Evolutionary conservation across 192 early-diverging fungal genomes (phyloP), one percentile per base, ranked within the genome.

Genomic region (Fimicolochytrium jonesii): DNA sequence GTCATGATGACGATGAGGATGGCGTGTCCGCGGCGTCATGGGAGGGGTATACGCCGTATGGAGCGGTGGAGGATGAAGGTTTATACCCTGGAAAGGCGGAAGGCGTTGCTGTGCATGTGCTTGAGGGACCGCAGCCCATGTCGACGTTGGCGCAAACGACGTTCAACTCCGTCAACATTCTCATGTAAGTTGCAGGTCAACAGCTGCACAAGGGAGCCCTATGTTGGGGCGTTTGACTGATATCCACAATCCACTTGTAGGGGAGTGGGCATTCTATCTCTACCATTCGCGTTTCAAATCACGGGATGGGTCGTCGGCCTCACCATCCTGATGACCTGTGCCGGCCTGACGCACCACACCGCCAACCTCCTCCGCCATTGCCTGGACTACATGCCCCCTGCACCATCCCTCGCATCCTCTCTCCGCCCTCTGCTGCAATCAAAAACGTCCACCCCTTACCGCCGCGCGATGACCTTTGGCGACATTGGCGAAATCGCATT

Each of bases 231-330:
- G n/a, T n/a, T n/a, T n/a, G n/a, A n/a, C n/a, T n/a, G n/a, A n/a
- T 10, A 6, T 17, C 6, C 36, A 17, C 36, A 39, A 10, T 6
- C 7, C 36, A 10, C 7, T 17, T 39, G 17, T 31, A 86, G 85
- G 51, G 84, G 84, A 22, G 78, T 89, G 37, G 87, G 81, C 30
- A 81, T 89, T 47, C 56, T 89, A 17, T 71, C 85, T 9, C 56
- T 89, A 6, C 87, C 87, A 3, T 73, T 85, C 32, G 81, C 77
- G 7, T 73, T 89, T 28, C 63, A 66, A 15, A 68, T 73, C 36
- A 68, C 83, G 9, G 87, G 87, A 18, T 89, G 85, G 84, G 50
- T 70, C 7, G 41, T 80, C 44, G 87, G 87, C 30, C 28, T 79
- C 10, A 20, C 36, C 13, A 56, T 89, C 51, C 61, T 80, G 23